These are phyloP conservation scores for Rostrohypoxylon terebratum DNA, from an alignment of 495 filamentous ascomycete species.

Conservation along the genomic window DNA sequence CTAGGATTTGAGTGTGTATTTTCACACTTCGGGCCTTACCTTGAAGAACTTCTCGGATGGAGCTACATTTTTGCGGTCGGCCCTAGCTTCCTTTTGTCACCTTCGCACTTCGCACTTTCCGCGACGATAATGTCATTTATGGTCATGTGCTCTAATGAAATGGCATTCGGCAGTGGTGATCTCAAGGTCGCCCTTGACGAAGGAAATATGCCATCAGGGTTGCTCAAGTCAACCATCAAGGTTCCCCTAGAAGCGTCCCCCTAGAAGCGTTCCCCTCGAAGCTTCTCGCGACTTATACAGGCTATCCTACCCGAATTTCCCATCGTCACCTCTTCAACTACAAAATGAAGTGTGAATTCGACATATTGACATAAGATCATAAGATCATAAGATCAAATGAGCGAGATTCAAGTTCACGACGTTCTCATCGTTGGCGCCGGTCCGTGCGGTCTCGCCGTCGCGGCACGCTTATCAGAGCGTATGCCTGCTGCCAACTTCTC, in stretches of 20 bases:
- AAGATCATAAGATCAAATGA: neutral
- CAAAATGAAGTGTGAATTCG: conserved; percentile 7
- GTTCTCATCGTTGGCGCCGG: conserved; percentile 73
- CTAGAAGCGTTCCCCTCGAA: no score
- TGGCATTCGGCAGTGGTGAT: conserved; percentile 15
- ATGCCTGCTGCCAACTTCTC: conserved; percentile 74
- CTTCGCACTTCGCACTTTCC: neutral
- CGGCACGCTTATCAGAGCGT: conserved; percentile 68
- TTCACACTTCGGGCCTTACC: neutral
- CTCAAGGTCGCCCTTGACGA: conserved; percentile 18
- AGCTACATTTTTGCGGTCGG: neutral
- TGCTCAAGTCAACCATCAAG: conserved; percentile 40
- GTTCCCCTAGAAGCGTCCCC: no score
- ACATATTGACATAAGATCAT: no score
- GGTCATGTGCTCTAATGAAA: conserved; percentile 16
- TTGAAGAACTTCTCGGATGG: neutral
- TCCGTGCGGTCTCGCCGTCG: conserved; percentile 71
- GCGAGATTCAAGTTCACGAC: conserved; percentile 59
- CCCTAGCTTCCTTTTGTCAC: neutral
- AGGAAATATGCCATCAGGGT: conserved; percentile 43
- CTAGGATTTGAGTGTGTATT: neutral
- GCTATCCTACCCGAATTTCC: neutral
- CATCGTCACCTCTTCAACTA: neutral
- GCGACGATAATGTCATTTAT: neutral
- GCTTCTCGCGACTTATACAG: conserved; percentile 11